phyloP scores from a whole-genome alignment of 1,139 yeast genomes.

The Scheffersomyces segobiensis region DNA sequence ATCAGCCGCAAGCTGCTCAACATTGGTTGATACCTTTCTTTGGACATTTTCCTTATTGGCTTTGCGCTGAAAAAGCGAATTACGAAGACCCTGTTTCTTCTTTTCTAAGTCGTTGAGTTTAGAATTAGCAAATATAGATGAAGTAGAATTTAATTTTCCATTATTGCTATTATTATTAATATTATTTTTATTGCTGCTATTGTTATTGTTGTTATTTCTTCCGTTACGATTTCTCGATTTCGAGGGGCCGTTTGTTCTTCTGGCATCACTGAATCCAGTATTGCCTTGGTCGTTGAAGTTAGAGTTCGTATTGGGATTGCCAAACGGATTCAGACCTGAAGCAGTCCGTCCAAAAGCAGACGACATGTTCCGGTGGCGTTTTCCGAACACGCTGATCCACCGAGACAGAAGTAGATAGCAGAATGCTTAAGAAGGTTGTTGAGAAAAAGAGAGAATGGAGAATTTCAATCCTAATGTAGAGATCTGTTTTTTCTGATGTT shows the following conservation, averaged over 20 bases:
- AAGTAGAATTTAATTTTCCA: not conserved
- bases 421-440: not conserved
- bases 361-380: not conserved
- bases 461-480: not conserved
- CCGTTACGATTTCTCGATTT: slow-evolving; percentile 3
- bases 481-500: not conserved
- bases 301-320: not conserved
- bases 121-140: not conserved
- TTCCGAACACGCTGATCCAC: not conserved
- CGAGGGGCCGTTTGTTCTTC: slow-evolving; percentile 15
- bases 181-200: not conserved
- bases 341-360: not conserved
- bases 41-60: not conserved
- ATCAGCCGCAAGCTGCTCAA: slow-evolving; percentile 9
- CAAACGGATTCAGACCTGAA: not conserved
- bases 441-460: not conserved
- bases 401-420: not conserved
- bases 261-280: slow-evolving; percentile 17
- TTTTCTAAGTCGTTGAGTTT: not conserved
- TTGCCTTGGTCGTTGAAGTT: not conserved
- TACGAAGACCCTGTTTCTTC: not conserved
- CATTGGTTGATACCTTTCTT: slow-evolving; percentile 1
- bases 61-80: not conserved
- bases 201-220: not conserved
- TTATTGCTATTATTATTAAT: not conserved